Conservation (phyloP, 441 rosid genomes). For the Syzygium malaccense region DNA sequence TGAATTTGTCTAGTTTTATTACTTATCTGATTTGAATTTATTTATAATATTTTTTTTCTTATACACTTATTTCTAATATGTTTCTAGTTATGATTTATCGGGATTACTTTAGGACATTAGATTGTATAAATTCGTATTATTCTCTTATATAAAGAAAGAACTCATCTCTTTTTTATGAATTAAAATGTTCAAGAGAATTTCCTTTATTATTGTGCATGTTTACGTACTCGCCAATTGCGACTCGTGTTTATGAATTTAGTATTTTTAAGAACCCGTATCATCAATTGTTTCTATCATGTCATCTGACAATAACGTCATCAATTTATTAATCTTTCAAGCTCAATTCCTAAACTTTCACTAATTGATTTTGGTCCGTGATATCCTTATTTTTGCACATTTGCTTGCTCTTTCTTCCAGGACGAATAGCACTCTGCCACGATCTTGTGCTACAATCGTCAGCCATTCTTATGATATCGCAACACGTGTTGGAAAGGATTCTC, state of each 20-base stretch:
- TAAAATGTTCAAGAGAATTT: neutral
- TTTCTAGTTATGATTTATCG: neutral
- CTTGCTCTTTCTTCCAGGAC: neutral
- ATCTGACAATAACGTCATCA: neutral
- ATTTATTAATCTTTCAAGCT: neutral
- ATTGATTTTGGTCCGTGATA: neutral
- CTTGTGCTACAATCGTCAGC: neutral
- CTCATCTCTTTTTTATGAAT: neutral
- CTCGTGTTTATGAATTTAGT: neutral
- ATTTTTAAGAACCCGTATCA: neutral
- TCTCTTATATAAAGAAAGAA: neutral
- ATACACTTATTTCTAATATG: neutral
- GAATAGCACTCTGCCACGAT: neutral
- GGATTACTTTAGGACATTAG: neutral
- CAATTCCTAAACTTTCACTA: neutral
- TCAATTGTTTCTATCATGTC: neutral
- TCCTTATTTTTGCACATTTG: neutral
- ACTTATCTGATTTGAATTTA: rapidly evolving
- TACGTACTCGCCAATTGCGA: neutral
- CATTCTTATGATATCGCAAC: neutral
- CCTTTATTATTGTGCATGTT: neutral
- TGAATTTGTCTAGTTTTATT: neutral
- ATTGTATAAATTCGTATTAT: neutral
- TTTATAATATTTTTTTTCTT: neutral
- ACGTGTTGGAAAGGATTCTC: neutral